phyloP scores from a whole-genome alignment of 805 yeast genomes.

The Torulaspora franciscae region DNA sequence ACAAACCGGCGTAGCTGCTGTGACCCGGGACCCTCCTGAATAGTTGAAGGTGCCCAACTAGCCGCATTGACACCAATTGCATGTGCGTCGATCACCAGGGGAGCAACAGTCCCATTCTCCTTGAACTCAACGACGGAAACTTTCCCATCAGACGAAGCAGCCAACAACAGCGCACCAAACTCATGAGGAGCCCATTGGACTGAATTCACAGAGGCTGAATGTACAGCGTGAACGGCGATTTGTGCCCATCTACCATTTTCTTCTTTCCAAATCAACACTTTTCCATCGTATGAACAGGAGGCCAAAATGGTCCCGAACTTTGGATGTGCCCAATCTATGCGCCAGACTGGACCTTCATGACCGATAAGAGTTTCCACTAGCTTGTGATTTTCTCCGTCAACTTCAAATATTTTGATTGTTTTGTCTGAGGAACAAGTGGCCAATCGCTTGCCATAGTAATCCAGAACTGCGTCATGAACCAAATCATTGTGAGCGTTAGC shows the following conservation, averaged over 20 bases:
- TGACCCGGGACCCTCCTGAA: conserved; percentile 33
- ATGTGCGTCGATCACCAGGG: conserved; percentile 63
- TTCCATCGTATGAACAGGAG: conserved; percentile 92
- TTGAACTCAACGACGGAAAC: conserved; percentile 87
- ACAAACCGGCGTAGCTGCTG: conserved; percentile 68
- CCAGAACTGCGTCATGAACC: conserved; percentile 95
- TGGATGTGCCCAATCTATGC: conserved; percentile 98
- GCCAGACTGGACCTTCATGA: conserved; percentile 99
- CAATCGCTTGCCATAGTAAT: conserved; percentile 90
- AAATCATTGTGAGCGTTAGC: conserved; percentile 88
- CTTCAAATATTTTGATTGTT: conserved; percentile 89
- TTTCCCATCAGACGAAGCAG: conserved; percentile 90
- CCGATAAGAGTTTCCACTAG: conserved; percentile 81
- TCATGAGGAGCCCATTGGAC: conserved; percentile 98
- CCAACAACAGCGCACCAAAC: conserved; percentile 84
- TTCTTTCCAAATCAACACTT: conserved; percentile 91
- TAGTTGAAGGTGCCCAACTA: conserved; percentile 76
- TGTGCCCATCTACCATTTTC: conserved; percentile 83
- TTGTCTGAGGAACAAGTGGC: conserved; percentile 97
- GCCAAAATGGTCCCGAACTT: conserved; percentile 94
- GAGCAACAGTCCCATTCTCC: conserved; percentile 77
- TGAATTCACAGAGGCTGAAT: conserved; percentile 90
- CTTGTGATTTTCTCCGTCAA: conserved; percentile 78
- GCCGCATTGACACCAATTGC: conserved; percentile 92
- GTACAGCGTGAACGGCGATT: conserved; percentile 81